These are phyloP conservation scores for Gossypium longicalyx DNA, from an alignment of 345 rosid species.

Conservation along the genomic window DNA sequence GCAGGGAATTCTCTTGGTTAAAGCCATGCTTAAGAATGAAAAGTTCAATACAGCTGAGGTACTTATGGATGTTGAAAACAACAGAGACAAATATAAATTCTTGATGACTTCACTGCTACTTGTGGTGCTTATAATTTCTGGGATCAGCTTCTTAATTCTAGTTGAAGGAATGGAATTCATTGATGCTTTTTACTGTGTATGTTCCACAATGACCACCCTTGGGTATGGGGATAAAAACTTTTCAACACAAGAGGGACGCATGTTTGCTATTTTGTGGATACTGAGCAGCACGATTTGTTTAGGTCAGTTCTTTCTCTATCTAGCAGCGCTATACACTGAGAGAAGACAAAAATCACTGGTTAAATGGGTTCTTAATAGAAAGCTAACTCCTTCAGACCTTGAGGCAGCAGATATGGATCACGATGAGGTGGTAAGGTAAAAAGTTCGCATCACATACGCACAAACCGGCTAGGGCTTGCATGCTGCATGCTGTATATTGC, in stretches of 20 bases:
- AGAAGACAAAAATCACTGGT: conserved; percentile 30
- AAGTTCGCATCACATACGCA: neutral
- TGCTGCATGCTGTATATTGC: too few species aligned
- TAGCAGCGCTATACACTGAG: conserved; percentile 39
- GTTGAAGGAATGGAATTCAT: conserved; percentile 32
- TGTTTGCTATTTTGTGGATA: conserved; percentile 55
- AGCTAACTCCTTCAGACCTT: conserved; percentile 30
- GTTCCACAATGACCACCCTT: conserved; percentile 47
- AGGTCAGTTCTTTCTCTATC: conserved; percentile 49
- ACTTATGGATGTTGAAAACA: conserved; percentile 32
- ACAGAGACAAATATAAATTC: conserved; percentile 34
- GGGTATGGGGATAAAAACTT: conserved; percentile 62
- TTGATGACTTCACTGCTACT: conserved; percentile 24
- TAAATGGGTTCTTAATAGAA: conserved; percentile 30
- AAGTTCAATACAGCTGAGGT: conserved; percentile 27
- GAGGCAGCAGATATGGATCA: conserved; percentile 49
- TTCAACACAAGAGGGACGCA: conserved; percentile 38
- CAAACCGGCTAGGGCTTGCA: neutral
- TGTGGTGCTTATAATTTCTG: conserved; percentile 28
- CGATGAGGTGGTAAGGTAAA: conserved; percentile 41
- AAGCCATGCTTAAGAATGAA: conserved; percentile 34
- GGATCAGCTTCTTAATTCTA: conserved; percentile 28
- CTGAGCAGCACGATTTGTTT: conserved; percentile 44
- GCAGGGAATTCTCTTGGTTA: conserved; percentile 39
- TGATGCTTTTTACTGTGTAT: conserved; percentile 54